Conservation (phyloP, 202 grass and related monocot species). For the Carex arenaria region DNA sequence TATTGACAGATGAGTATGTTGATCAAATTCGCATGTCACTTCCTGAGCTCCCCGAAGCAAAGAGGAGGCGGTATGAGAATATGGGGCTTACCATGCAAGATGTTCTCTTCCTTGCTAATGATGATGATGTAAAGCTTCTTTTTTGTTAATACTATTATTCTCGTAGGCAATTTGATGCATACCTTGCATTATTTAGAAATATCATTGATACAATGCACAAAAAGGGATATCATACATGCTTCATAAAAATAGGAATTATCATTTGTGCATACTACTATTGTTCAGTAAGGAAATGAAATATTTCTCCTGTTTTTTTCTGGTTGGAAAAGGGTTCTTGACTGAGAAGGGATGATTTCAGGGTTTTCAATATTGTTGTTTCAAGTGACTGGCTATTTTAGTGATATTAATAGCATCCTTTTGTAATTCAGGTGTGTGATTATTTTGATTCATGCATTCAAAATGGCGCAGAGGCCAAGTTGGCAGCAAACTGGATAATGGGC, state of each 20-base stretch:
- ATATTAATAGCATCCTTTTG: constrained; percentile 18
- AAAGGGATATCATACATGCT: neutral
- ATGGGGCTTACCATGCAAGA: constrained; percentile 92
- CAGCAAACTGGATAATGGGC: constrained; percentile 97
- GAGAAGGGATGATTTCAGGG: neutral
- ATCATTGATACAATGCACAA: neutral
- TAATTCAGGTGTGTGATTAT: constrained; percentile 72
- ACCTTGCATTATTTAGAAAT: constrained; percentile 14
- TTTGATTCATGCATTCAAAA: constrained; percentile 78
- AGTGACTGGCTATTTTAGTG: constrained; percentile 10
- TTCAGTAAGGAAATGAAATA: neutral
- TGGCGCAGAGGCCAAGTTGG: constrained; percentile 76
- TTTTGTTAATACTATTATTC: neutral
- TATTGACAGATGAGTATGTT: constrained; percentile 59
- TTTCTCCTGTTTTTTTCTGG: neutral
- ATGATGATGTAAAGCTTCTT: constrained; percentile 56
- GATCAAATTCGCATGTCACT: constrained; percentile 60
- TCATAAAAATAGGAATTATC: constrained; percentile 1
- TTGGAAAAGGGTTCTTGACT: neutral
- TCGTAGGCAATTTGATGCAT: neutral
- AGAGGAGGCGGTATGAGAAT: constrained; percentile 81
- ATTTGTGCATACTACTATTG: neutral
- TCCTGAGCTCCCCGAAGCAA: constrained; percentile 95
- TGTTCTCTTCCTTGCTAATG: constrained; percentile 97
- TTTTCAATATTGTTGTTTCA: constrained; percentile 4